These are phyloP conservation scores for Blastomyces percursus DNA, from an alignment of 2,329 filamentous ascomycete species.

Conservation along the genomic window DNA sequence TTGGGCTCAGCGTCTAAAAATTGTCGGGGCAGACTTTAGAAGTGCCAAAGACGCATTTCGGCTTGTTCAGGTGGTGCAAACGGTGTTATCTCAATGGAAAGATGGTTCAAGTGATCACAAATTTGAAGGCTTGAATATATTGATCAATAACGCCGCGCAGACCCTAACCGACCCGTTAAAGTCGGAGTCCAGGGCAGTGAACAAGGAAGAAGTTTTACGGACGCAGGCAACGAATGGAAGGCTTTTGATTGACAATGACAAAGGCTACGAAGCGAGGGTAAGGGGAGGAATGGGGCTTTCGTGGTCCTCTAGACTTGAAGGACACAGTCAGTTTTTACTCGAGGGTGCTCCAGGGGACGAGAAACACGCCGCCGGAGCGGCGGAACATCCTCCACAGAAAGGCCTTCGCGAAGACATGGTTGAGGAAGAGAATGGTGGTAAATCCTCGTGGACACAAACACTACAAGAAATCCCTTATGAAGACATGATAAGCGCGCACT, in stretches of 20 bases:
- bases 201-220: slow-evolving; percentile 17
- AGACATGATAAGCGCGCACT: slow-evolving; percentile 30
- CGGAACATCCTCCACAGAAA: slow-evolving; percentile 9
- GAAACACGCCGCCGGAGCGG: neutral
- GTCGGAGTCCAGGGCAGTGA: slow-evolving; percentile 22
- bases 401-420: slow-evolving; percentile 8
- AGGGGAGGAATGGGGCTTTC: slow-evolving; percentile 13
- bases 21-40: slow-evolving; percentile 29
- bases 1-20: slow-evolving; percentile 18
- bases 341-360: neutral
- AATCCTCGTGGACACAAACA: slow-evolving; percentile 28
- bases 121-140: slow-evolving; percentile 20
- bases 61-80: slow-evolving; percentile 18
- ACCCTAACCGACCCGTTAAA: slow-evolving; percentile 27
- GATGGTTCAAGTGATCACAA: neutral
- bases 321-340: neutral
- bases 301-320: slow-evolving; percentile 15
- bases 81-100: slow-evolving; percentile 17
- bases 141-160: slow-evolving; percentile 34
- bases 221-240: neutral
- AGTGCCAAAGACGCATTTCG: slow-evolving; percentile 24
- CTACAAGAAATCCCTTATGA: slow-evolving; percentile 31
- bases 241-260: slow-evolving; percentile 3
- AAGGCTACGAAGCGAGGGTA: slow-evolving; percentile 12
- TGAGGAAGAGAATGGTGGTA: slow-evolving; percentile 7